These are phyloP conservation scores for Candida sakaeoensis DNA, from an alignment of 805 yeast species.

Conservation along the genomic window DNA sequence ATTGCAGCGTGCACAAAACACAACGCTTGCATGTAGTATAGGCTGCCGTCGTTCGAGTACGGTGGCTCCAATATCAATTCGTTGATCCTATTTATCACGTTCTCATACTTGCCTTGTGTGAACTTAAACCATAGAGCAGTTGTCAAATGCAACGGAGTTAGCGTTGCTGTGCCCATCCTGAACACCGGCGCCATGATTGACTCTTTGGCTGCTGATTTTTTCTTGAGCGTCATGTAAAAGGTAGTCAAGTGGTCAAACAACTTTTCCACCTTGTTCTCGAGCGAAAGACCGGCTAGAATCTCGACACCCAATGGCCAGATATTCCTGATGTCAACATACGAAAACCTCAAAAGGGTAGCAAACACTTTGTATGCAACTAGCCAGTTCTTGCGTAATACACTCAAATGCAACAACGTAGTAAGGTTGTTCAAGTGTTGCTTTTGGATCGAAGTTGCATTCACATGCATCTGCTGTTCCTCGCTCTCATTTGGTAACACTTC, in stretches of 20 bases:
- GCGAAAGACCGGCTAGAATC: conserved; percentile 29
- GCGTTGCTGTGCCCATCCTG: conserved; percentile 36
- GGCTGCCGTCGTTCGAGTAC: conserved; percentile 37
- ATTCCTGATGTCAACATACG: conserved; percentile 48
- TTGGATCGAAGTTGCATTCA: conserved; percentile 7
- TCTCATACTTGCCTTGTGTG: conserved; percentile 29
- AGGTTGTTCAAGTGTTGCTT: conserved; percentile 32
- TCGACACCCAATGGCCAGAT: conserved; percentile 66
- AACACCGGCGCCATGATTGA: conserved; percentile 31
- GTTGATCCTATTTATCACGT: conserved; percentile 31
- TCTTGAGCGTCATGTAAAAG: conserved; percentile 17
- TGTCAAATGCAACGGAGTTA: conserved; percentile 39
- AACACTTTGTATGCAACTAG: conserved; percentile 50
- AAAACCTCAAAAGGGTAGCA: conserved; percentile 45
- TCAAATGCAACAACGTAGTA: conserved; percentile 45
- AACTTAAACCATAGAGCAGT: conserved; percentile 42
- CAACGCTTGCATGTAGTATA: conserved; percentile 28
- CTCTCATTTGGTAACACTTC: conserved; percentile 15
- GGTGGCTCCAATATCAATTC: conserved; percentile 42
- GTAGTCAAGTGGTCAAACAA: conserved; percentile 38
- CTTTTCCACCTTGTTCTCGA: conserved; percentile 19
- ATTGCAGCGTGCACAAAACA: conserved; percentile 24
- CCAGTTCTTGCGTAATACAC: conserved; percentile 52
- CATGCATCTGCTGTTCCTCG: conserved; percentile 1
- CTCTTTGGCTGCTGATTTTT: conserved; percentile 8